phyloP scores from a whole-genome alignment of 352 stramenopile species.

The Phytophthora megakarya region DNA sequence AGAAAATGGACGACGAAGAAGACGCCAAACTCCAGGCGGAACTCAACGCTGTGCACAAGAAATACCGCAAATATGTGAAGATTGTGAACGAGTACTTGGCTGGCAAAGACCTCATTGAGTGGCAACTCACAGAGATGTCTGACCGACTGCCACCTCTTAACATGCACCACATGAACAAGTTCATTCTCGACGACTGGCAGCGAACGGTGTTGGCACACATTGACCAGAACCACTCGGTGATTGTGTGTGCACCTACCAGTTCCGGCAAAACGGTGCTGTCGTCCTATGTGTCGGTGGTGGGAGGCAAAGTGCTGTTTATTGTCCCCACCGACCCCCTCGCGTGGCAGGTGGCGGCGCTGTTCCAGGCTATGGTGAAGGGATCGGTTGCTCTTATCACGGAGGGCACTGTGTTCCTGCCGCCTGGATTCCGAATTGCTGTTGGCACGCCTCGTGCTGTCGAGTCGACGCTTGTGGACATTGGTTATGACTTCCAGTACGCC shows the following conservation, averaged over 20 bases:
- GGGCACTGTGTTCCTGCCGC: slow-evolving; percentile 80
- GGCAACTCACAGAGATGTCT: slow-evolving; percentile 88
- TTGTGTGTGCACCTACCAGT: slow-evolving; percentile 97
- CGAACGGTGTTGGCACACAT: slow-evolving; percentile 95
- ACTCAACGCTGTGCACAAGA: slow-evolving; percentile 81
- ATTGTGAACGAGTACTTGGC: slow-evolving; percentile 69
- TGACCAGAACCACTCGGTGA: slow-evolving; percentile 94
- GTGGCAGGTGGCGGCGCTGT: slow-evolving; percentile 98
- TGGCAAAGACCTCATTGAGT: slow-evolving; percentile 81
- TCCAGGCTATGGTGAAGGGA: slow-evolving; percentile 97
- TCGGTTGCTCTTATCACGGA: slow-evolving; percentile 97
- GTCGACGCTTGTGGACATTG: slow-evolving; percentile 89
- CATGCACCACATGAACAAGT: slow-evolving; percentile 92
- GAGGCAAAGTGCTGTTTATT: slow-evolving; percentile 83
- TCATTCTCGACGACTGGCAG: slow-evolving; percentile 98
- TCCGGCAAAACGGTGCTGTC: slow-evolving; percentile 96
- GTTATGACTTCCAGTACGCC: slow-evolving; percentile 97
- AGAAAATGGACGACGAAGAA: slow-evolving; percentile 78
- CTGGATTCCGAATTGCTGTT: slow-evolving; percentile 92
- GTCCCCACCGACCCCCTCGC: slow-evolving; percentile 98
- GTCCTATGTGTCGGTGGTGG: slow-evolving; percentile 83
- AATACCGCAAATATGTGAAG: slow-evolving; percentile 90
- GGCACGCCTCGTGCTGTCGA: slow-evolving; percentile 96
- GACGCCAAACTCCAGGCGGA: slow-evolving; percentile 68
- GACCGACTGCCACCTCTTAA: slow-evolving; percentile 84